Evolutionary conservation across 257 asterid species (phyloP), one percentile per base, ranked within the genome.

Genomic region (Primulina tabacum): DNA sequence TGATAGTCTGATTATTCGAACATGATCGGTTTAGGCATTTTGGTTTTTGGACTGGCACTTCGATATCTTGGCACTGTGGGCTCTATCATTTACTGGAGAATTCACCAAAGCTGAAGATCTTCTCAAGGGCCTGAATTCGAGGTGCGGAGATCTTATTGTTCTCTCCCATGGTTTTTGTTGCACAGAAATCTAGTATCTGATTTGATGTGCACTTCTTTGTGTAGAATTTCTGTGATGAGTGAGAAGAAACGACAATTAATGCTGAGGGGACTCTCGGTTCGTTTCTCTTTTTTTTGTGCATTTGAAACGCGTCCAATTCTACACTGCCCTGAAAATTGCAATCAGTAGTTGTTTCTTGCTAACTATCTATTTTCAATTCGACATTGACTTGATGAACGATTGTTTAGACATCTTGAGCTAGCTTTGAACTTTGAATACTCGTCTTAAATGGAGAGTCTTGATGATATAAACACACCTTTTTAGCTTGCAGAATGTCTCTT

Each of bases 31-130:
- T 66, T 76, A 90, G 99, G 82, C 83, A 18, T 66, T 82, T 67
- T 93, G 99, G 99, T 82, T 81, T 81, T 83, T 93, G 64, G 97
- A 93, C 72, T 93, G 95, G 96, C 99, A 90, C 90, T 83, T 93
- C 64, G 99, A 93, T 84, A 75, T 93, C 67, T 77, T 90, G 92
- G 83, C 79, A 76, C 53, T 78, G 28, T 93, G 99, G 99, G 89
- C 84, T 52, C 72, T 90, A 73, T 68, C 96, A 40, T 76, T 18
- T 70, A 82, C 81, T 2, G 85, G 92, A 65, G 80, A 88, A 70
- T 50, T 71, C 52, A 64, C 83, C 47, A 80, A 83, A 81, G 97
- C 89, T 18, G 97, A 85, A 69, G 92, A 87, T 64, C 78, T 90
- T 67, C 86, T 93, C 8, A 26, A 60, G 57, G 97, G 96, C 73